phyloP scores from a whole-genome alignment of 1,284 basidiomycete genomes.

The Leccinum griseonigrum region DNA sequence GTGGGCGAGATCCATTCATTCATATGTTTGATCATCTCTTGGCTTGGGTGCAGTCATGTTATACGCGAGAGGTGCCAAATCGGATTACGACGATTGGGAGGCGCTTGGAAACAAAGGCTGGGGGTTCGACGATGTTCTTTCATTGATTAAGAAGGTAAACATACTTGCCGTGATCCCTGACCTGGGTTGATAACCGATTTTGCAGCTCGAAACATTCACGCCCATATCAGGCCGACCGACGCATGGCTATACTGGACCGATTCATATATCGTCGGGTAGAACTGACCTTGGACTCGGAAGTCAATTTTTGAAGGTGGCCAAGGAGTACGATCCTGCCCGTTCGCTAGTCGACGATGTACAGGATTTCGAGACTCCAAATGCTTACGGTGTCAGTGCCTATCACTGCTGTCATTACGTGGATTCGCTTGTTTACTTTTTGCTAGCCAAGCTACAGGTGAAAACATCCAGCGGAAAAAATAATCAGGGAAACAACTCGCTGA shows the following conservation, averaged over 20 bases:
- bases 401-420: neutral
- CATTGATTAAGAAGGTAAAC: conserved; percentile 49
- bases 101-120: conserved; percentile 51
- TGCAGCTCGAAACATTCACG: conserved; percentile 52
- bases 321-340: conserved; percentile 44
- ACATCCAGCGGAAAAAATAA: neutral
- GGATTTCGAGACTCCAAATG: conserved; percentile 39
- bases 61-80: conserved; percentile 53
- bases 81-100: conserved; percentile 60
- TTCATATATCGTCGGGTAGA: conserved; percentile 47
- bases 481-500: too few relatives aligned
- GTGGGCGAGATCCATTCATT: neutral
- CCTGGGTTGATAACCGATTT: neutral
- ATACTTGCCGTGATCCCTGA: too few relatives aligned
- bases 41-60: conserved; percentile 41
- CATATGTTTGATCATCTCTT: neutral
- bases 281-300: conserved; percentile 37
- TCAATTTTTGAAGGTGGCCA: conserved; percentile 46
- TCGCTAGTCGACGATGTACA: conserved; percentile 43
- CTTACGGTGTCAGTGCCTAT: conserved; percentile 43
- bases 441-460: conserved; percentile 15
- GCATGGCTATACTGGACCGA: conserved; percentile 54
- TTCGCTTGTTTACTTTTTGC: neutral
- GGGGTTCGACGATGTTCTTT: conserved; percentile 44
- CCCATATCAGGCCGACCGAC: conserved; percentile 30